Evolutionary conservation across 768 basidiomycete species (phyloP), one percentile per base, ranked within the genome.

Genomic region (Leccinum rimulosum): DNA sequence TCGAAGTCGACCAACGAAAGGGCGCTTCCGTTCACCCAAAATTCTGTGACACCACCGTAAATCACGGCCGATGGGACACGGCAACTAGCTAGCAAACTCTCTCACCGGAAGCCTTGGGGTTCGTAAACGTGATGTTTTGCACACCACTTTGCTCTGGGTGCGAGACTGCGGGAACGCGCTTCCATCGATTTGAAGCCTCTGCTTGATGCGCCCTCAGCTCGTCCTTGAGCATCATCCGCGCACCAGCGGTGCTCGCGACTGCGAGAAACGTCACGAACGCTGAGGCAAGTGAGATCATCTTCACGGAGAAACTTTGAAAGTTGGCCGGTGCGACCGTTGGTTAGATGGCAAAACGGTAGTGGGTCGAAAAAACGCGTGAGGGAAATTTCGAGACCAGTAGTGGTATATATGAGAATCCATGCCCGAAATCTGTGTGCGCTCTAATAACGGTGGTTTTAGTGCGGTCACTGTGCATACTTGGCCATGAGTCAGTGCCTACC

Each of bases 1-100:
- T 91, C 87, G 63, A 86, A 91, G 64, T 85, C 78, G 19, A 91
- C 85, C 47, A 84, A 76, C 5, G 89, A 89, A 48, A 91, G 84
- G 35, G 72, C 75, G 47, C 73, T 78, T 1, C 89, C 89, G 61
- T 89, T 76, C 15, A 91, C 89, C 65, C 76, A 89, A 67, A 89
- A 91, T 63, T 86, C 88, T 88, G 19, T 6, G 22, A 15, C 22
- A 25, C 9, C 50, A 33, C 4, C 45, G 22, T 62, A 12, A 52
- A 56, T 50, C 19, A 28, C 5, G n/a, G 12, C 9, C 17, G 3
- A 51, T 7, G 10, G 15, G 48, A 22, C 31, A 22, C 22, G 52
- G 40, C 3, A 9, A 4, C 50, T 40, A n/a, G 3, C 3, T 12
- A 7, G n/a, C 25, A 59, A 43, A 19, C n/a, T 11, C 35, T 36